Conservation (phyloP, 1,284 basidiomycete species). For the Marasmius sp. region DNA sequence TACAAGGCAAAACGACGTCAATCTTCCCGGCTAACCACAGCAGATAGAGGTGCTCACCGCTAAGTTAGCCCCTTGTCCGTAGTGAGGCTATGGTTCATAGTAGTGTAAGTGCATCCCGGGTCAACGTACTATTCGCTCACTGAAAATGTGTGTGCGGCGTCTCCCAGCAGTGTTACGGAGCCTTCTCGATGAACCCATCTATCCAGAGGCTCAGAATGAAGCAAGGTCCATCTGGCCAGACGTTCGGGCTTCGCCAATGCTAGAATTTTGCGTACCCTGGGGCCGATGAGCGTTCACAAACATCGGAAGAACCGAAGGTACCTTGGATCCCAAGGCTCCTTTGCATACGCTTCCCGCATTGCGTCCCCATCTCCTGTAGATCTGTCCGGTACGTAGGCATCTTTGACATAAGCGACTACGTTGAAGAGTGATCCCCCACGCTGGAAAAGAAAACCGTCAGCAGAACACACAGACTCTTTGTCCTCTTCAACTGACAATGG, state of each 20-base stretch:
- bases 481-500: slow-evolving; percentile 27
- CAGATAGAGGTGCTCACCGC: slow-evolving; percentile 37
- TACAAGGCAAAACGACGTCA: slow-evolving; percentile 13
- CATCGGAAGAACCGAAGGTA: too few relatives aligned
- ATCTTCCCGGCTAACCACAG: background rate
- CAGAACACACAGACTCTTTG: background rate
- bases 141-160: slow-evolving; percentile 38
- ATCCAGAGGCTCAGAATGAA: slow-evolving; percentile 24
- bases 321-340: background rate
- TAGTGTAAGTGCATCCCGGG: background rate
- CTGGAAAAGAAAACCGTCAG: slow-evolving; percentile 29
- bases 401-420: background rate
- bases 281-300: background rate
- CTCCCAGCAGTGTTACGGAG: slow-evolving; percentile 51
- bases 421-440: slow-evolving; percentile 30
- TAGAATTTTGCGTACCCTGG: background rate
- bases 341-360: background rate
- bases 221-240: background rate
- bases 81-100: slow-evolving; percentile 50
- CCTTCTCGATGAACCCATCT: slow-evolving; percentile 52
- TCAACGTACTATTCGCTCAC: background rate
- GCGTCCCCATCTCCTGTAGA: background rate
- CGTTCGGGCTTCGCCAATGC: background rate
- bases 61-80: slow-evolving; percentile 69
- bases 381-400: background rate